Conservation (phyloP, 768 basidiomycete genomes). For the Auriscalpium vulgare region DNA sequence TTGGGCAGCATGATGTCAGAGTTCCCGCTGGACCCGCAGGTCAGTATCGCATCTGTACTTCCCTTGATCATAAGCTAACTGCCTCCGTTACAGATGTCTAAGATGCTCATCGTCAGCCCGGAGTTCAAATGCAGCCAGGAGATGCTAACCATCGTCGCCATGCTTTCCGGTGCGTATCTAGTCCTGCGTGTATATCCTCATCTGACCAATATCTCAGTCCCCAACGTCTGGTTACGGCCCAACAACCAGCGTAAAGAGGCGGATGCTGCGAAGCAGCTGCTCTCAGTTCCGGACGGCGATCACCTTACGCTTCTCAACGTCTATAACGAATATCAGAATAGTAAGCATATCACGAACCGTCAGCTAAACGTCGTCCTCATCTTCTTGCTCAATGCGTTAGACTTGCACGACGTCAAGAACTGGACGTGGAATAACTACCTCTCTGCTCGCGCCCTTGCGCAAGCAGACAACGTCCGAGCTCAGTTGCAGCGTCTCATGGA, state of each 20-base stretch:
- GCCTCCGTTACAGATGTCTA: constrained; percentile 53
- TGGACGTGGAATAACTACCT: constrained; percentile 94
- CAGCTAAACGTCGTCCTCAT: neutral
- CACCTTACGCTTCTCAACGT: constrained; percentile 93
- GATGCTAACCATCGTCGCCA: constrained; percentile 89
- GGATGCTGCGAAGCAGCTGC: constrained; percentile 80
- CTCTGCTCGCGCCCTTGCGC: constrained; percentile 69
- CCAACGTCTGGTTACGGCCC: constrained; percentile 92
- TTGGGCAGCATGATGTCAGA: constrained; percentile 93
- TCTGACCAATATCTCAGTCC: constrained; percentile 38
- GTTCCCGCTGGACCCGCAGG: constrained; percentile 98
- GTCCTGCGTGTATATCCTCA: neutral
- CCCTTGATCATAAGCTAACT: neutral
- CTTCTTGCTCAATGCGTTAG: neutral
- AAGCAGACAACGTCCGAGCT: constrained; percentile 89
- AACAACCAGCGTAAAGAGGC: constrained; percentile 84
- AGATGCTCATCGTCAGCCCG: constrained; percentile 89
- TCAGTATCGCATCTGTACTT: constrained; percentile 17
- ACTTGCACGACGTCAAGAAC: constrained; percentile 53
- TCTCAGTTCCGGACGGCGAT: constrained; percentile 93
- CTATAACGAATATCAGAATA: constrained; percentile 84
- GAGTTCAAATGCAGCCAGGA: constrained; percentile 97
- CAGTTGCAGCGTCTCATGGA: constrained; percentile 92
- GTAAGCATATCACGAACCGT: constrained; percentile 33
- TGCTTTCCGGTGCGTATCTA: constrained; percentile 72